Conservation (phyloP, 2,329 filamentous ascomycete genomes). For the Talaromyces sp. region DNA sequence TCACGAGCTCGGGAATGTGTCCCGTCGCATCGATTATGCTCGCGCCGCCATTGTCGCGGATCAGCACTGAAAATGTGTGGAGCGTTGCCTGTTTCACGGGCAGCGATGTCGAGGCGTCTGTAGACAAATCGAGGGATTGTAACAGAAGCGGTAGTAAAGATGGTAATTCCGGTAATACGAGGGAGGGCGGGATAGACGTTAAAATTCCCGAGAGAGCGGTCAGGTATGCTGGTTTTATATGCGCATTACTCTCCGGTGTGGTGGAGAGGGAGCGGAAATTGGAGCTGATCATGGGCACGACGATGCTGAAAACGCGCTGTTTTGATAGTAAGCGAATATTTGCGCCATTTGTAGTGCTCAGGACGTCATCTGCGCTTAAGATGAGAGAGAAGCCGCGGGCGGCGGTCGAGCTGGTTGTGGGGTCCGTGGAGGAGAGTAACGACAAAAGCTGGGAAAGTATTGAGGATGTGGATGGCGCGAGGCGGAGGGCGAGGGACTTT, state of each 20-base stretch:
- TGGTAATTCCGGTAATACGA: constrained; percentile 58
- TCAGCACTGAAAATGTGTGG: constrained; percentile 56
- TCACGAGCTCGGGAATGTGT: constrained; percentile 57
- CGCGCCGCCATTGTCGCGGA: constrained; percentile 53
- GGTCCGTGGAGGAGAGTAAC: constrained; percentile 44
- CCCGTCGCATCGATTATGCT: constrained; percentile 50
- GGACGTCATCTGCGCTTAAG: constrained; percentile 58
- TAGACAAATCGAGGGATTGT: constrained; percentile 55
- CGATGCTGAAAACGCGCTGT: constrained; percentile 60
- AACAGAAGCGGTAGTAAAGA: constrained; percentile 59
- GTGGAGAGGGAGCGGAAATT: constrained; percentile 46
- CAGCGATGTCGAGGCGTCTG: background rate
- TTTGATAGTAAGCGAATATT: constrained; percentile 60
- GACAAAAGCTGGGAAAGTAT: constrained; percentile 51
- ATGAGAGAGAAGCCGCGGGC: constrained; percentile 59
- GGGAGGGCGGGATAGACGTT: constrained; percentile 56
- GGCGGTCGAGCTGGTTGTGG: constrained; percentile 49
- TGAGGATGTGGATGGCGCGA: constrained; percentile 46
- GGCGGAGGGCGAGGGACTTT: constrained; percentile 59
- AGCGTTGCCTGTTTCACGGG: constrained; percentile 61
- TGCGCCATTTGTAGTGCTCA: constrained; percentile 60
- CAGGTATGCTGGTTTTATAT: constrained; percentile 59
- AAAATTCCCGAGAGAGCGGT: constrained; percentile 62
- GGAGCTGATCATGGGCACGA: constrained; percentile 55
- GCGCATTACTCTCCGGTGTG: constrained; percentile 22